Evolutionary conservation across 129 eudicot genomes (phyloP).

Genomic region (Pseudognaphalium luteoalbum): DNA sequence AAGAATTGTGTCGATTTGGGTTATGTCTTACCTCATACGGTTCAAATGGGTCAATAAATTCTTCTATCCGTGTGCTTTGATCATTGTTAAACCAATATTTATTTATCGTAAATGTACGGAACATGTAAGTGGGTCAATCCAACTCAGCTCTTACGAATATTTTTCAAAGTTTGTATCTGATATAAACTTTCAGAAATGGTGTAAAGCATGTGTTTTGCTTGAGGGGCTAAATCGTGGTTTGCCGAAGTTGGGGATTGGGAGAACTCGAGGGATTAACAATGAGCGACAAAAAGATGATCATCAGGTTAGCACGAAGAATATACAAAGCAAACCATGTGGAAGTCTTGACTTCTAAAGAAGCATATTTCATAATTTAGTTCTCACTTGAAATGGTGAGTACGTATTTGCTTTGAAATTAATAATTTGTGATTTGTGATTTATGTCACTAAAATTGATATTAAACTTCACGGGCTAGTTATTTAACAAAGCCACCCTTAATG

Average conservation of each 20-base stretch:
- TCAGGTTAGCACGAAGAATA: constrained; percentile 40
- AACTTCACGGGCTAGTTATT: too few relatives aligned
- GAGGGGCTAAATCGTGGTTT: constrained; percentile 93
- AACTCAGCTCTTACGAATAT: too few relatives aligned
- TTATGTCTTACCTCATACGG: too few relatives aligned
- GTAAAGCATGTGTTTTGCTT: constrained; percentile 92
- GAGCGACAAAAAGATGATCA: constrained; percentile 25
- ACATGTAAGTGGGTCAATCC: too few relatives aligned
- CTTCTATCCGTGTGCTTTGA: too few relatives aligned
- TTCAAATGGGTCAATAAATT: too few relatives aligned
- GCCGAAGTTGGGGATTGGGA: constrained; percentile 90
- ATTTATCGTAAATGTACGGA: too few relatives aligned
- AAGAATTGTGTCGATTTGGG: not conserved
- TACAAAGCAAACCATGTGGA: constrained; percentile 84
- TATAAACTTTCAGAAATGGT: constrained; percentile 75
- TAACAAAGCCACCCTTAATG: too few relatives aligned
- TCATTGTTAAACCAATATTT: too few relatives aligned
- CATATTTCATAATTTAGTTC: not conserved
- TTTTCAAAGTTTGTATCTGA: not conserved
- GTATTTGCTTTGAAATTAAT: too few relatives aligned
- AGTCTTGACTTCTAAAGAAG: constrained; percentile 52
- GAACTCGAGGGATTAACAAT: constrained; percentile 47
- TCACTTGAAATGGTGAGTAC: not conserved
- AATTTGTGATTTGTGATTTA: too few relatives aligned
- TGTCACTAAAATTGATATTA: too few relatives aligned